A percentile compares a stretch with the other conserved stretches of the same genome.
Evolutionary conservation across 148 eudicot genomes (phyloP).

Genomic region (Camellia sinensis): DNA sequence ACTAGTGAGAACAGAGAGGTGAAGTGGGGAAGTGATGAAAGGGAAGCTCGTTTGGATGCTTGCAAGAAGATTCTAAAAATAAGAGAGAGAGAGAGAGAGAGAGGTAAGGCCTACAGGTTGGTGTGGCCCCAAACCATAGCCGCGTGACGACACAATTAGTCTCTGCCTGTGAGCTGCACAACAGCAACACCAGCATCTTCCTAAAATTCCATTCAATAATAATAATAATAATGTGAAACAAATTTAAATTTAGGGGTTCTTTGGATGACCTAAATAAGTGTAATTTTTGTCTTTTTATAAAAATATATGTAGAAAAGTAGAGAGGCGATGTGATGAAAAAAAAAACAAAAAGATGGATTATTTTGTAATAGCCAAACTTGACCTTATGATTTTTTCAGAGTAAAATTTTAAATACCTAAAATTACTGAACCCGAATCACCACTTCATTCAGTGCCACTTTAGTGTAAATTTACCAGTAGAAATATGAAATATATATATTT

Average conservation of each 20-base stretch:
- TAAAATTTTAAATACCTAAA: too few species aligned
- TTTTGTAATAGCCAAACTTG: too few species aligned
- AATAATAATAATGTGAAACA: too few species aligned
- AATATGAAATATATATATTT: too few species aligned
- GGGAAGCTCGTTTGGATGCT: background rate
- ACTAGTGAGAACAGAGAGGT: background rate
- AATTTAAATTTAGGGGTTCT: too few species aligned
- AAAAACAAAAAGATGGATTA: too few species aligned
- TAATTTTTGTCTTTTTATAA: too few species aligned
- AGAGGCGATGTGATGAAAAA: too few species aligned
- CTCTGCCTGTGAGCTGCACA: conserved; percentile 9
- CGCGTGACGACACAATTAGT: background rate
- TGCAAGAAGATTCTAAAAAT: conserved; percentile 1
- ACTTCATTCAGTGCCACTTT: background rate
- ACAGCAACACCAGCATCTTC: background rate
- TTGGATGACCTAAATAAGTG: too few species aligned
- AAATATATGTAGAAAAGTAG: too few species aligned
- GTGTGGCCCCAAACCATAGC: conserved; percentile 1
- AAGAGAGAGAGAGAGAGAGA: background rate
- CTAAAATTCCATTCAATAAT: background rate
- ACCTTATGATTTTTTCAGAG: background rate
- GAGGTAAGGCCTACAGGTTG: background rate
- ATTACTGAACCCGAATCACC: background rate
- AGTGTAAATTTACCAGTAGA: too few species aligned
- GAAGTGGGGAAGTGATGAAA: background rate